Evolutionary conservation across 106 monocot genomes (phyloP).

Genomic region (Agapanthus africanus): DNA sequence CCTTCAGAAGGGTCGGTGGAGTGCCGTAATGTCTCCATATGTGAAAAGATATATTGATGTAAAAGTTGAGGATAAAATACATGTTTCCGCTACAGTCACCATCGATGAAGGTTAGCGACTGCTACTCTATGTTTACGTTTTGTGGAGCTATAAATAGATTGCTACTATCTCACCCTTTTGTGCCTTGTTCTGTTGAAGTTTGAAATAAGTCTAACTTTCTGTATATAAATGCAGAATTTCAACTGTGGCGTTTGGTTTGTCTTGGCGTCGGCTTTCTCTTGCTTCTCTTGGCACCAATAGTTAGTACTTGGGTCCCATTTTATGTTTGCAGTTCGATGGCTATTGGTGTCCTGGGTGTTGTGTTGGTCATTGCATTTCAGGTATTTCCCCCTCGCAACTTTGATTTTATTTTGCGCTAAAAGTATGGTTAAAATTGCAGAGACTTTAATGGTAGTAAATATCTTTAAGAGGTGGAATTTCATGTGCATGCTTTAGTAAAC

Average conservation of each 20-base stretch:
- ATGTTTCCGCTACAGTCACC: constrained; percentile 37
- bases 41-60: constrained; percentile 66
- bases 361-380: constrained; percentile 86
- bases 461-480: neutral
- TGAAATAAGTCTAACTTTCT: neutral
- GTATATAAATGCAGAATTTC: constrained; percentile 53
- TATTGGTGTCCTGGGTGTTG: constrained; percentile 70
- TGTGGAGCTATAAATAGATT: neutral
- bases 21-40: constrained; percentile 59
- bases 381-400: constrained; percentile 30
- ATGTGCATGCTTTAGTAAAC: neutral
- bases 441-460: neutral
- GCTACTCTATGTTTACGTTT: neutral
- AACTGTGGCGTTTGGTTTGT: constrained; percentile 77
- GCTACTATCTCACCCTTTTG: neutral
- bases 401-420: neutral
- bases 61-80: constrained; percentile 30
- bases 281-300: constrained; percentile 62
- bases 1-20: constrained; percentile 68
- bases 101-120: constrained; percentile 51
- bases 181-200: neutral
- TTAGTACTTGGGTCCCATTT: constrained; percentile 88
- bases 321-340: constrained; percentile 95
- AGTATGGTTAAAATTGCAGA: neutral
- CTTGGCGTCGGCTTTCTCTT: constrained; percentile 76